Percentiles rank a stretch among this genome's conserved stretches.
These are phyloP conservation scores for Eutrema heterophyllum DNA, from an alignment of 345 rosid genomes.

Conservation along the genomic window DNA sequence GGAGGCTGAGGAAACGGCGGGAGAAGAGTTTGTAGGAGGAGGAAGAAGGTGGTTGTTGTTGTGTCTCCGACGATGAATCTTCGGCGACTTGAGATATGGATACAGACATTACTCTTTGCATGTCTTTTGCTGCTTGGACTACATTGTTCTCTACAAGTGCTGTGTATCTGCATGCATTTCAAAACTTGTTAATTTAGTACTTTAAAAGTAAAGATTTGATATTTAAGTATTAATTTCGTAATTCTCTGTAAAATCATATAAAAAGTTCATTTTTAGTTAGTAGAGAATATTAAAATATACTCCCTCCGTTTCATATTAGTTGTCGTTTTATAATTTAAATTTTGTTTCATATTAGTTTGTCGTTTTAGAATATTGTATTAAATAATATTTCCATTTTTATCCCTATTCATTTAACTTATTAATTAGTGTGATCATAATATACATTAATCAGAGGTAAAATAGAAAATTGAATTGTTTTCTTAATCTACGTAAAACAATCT, in stretches of 20 bases:
- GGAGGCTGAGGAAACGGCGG: slow-evolving; percentile 49
- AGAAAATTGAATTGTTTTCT: too few species aligned
- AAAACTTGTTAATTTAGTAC: too few species aligned
- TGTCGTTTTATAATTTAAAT: too few species aligned
- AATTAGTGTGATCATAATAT: too few species aligned
- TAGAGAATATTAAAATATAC: neutral
- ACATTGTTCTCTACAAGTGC: slow-evolving; percentile 68
- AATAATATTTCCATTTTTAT: too few species aligned
- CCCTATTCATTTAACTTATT: too few species aligned
- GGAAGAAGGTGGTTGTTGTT: slow-evolving; percentile 21
- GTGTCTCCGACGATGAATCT: slow-evolving; percentile 17
- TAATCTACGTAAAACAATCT: too few species aligned
- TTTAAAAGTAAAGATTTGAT: neutral
- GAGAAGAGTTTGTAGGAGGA: slow-evolving; percentile 52
- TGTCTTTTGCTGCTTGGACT: slow-evolving; percentile 63
- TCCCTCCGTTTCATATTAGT: too few species aligned
- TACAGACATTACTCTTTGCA: slow-evolving; percentile 52
- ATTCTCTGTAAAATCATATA: neutral
- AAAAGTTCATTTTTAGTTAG: neutral
- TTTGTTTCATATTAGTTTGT: too few species aligned
- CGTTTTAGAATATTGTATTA: too few species aligned
- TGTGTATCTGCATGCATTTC: slow-evolving; percentile 46
- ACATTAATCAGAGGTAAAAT: too few species aligned
- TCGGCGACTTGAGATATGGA: slow-evolving; percentile 44
- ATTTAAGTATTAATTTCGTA: neutral